Evolutionary conservation across 1,139 yeast genomes (phyloP).

Genomic region (Blastobotrys persicus): DNA sequence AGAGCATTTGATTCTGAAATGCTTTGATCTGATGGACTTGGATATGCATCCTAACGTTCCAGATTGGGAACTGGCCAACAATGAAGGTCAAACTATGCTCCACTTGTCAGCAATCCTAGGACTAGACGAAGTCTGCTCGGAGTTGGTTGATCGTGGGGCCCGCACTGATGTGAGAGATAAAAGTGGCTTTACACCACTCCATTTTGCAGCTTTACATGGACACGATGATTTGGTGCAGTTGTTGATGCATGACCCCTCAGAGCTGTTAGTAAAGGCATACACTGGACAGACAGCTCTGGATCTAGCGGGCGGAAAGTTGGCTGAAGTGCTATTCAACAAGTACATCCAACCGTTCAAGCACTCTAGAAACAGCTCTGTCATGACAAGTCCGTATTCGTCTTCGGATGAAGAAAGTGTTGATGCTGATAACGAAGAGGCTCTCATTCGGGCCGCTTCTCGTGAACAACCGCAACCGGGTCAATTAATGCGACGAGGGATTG

Average conservation of each 20-base stretch:
- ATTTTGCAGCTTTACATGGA: conserved; percentile 73
- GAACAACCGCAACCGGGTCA: not conserved
- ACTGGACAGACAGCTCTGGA: conserved; percentile 51
- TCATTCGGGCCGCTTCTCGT: conserved; percentile 7
- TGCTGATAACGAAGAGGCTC: conserved; percentile 7
- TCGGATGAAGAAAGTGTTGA: conserved; percentile 3
- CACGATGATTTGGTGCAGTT: conserved; percentile 55
- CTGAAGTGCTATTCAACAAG: conserved; percentile 39
- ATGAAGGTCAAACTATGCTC: conserved; percentile 75
- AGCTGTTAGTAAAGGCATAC: conserved; percentile 50
- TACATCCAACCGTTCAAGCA: conserved; percentile 10
- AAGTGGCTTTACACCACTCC: conserved; percentile 78
- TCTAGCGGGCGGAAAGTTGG: conserved; percentile 56
- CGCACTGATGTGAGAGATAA: conserved; percentile 65
- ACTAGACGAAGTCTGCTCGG: conserved; percentile 54
- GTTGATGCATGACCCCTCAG: conserved; percentile 61
- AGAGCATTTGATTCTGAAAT: conserved; percentile 60
- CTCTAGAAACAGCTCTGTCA: not conserved
- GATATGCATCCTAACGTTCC: conserved; percentile 56
- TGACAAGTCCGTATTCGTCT: not conserved
- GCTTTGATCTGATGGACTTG: conserved; percentile 60
- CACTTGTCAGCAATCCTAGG: conserved; percentile 77
- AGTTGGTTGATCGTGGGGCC: conserved; percentile 70
- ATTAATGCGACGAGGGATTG: conserved; percentile 13
- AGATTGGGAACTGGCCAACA: conserved; percentile 72